phyloP scores from a whole-genome alignment of 441 rosid species.

The Dalechampia spathulata region DNA sequence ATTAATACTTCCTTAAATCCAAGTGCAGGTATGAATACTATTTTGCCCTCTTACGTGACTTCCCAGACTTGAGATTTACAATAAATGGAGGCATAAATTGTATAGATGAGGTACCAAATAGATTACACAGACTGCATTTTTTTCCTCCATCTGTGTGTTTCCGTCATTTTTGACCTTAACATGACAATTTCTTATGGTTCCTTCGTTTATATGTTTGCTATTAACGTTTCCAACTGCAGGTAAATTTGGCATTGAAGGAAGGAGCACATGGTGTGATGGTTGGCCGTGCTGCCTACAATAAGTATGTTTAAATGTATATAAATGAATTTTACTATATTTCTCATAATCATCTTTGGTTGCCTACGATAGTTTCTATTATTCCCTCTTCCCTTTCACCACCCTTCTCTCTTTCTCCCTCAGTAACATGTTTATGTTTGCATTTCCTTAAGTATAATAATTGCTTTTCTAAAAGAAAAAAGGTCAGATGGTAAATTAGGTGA shows the following conservation, averaged over 20 bases:
- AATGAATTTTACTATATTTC: background rate
- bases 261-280: constrained; percentile 98
- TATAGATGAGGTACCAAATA: constrained; percentile 63
- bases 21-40: constrained; percentile 83
- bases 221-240: constrained; percentile 47
- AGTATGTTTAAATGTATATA: constrained; percentile 45
- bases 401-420: too few relatives aligned
- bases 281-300: constrained; percentile 88
- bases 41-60: constrained; percentile 89
- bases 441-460: too few relatives aligned
- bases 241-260: constrained; percentile 58
- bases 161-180: too few relatives aligned
- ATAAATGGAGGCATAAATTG: constrained; percentile 92
- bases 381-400: too few relatives aligned
- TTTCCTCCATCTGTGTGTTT: too few relatives aligned
- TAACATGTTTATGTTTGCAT: too few relatives aligned
- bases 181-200: too few relatives aligned
- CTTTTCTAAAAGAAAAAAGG: too few relatives aligned
- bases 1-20: constrained; percentile 10
- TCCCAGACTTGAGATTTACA: constrained; percentile 81
- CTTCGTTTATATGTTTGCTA: background rate
- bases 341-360: too few relatives aligned
- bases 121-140: too few relatives aligned
- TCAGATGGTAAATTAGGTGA: too few relatives aligned
- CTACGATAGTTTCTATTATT: too few relatives aligned